These are phyloP conservation scores for Mortierella sp. DNA, from an alignment of 371 early-diverging fungal genomes.

Conservation along the genomic window DNA sequence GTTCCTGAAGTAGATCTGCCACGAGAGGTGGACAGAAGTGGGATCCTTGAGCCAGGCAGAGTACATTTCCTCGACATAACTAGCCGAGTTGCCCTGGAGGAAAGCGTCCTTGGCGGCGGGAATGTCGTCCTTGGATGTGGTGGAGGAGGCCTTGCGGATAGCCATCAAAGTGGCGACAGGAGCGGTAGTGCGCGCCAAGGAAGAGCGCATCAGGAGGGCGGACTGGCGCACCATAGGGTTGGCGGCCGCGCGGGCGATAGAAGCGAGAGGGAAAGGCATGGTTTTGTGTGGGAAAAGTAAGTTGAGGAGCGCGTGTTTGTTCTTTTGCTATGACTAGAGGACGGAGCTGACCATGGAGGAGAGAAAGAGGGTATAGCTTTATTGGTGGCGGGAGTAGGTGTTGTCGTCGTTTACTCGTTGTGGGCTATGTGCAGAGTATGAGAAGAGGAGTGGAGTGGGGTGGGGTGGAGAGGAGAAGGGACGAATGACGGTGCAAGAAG, in stretches of 20 bases:
- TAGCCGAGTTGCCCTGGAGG: constrained; percentile 83
- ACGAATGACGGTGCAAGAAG: neutral
- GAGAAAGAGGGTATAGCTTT: neutral
- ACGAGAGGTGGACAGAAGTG: constrained; percentile 92
- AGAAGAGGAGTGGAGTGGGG: neutral
- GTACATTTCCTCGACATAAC: constrained; percentile 97
- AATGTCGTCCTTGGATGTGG: constrained; percentile 26
- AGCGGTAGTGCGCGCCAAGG: constrained; percentile 32
- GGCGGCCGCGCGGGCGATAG: constrained; percentile 32
- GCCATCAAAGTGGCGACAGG: constrained; percentile 42
- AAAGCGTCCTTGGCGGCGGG: constrained; percentile 68
- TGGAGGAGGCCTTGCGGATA: constrained; percentile 37
- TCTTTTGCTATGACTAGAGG: neutral
- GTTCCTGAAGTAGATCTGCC: constrained; percentile 97
- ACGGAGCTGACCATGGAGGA: neutral
- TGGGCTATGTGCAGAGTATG: neutral
- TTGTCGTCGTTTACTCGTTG: neutral
- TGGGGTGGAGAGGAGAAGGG: neutral
- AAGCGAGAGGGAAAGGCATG: constrained; percentile 49
- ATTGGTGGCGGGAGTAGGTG: neutral
- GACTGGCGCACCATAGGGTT: constrained; percentile 40
- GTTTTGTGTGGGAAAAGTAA: neutral
- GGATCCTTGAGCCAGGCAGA: constrained; percentile 94
- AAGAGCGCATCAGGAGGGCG: constrained; percentile 38
- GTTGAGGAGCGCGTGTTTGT: neutral